Conservation (phyloP, 176 grass and related monocot species). For the Oryza brachyantha region DNA sequence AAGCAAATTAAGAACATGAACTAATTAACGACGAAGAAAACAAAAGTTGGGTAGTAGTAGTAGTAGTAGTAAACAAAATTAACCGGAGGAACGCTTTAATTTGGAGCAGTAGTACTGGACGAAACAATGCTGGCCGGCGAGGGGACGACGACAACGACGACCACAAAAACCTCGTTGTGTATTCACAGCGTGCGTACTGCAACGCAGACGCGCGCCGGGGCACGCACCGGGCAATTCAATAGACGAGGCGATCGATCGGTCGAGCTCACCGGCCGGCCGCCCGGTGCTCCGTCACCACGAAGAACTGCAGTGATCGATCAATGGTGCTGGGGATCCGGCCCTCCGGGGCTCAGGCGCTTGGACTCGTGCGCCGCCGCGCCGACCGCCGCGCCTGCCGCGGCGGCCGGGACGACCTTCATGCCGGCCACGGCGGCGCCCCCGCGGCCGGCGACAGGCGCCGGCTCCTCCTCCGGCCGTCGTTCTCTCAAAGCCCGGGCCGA, state of each 20-base stretch:
- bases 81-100: background rate
- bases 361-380: conserved; percentile 26
- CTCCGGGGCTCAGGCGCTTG: conserved; percentile 70
- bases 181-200: no score
- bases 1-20: background rate
- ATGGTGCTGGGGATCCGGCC: conserved; percentile 72
- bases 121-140: background rate
- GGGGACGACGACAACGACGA: background rate
- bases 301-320: no score
- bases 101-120: background rate
- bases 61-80: background rate
- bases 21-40: background rate
- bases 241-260: background rate
- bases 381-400: background rate
- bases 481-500: conserved; percentile 43
- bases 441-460: background rate
- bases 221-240: no score
- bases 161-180: background rate
- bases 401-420: background rate
- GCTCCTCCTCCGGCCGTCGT: background rate
- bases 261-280: no score
- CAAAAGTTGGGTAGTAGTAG: no score
- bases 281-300: no score
- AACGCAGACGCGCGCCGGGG: no score
- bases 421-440: background rate